phyloP scores from a whole-genome alignment of 1,139 yeast species.

The Magnusiomyces clavatus region DNA sequence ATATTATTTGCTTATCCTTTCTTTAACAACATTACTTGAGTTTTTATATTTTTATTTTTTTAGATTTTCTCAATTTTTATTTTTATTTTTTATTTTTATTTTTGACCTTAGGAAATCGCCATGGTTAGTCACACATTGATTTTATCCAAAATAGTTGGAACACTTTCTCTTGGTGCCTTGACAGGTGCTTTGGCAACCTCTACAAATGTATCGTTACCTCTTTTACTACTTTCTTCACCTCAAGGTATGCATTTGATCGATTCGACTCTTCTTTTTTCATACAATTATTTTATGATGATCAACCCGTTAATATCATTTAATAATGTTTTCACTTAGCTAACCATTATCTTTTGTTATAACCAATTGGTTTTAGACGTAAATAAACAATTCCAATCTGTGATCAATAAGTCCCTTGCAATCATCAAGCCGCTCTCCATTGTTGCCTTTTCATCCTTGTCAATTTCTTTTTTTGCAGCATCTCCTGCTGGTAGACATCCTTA shows the following conservation, averaged over 20 bases:
- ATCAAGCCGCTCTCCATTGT: conserved; percentile 18
- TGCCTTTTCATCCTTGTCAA: conserved; percentile 18
- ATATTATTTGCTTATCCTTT: too few relatives aligned
- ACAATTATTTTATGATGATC: neutral
- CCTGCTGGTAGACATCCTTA: conserved; percentile 25
- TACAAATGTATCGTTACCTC: conserved; percentile 21
- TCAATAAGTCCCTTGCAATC: conserved; percentile 7
- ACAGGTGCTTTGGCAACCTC: conserved; percentile 24
- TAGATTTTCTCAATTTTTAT: neutral
- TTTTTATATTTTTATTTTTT: neutral
- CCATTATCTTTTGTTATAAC: conserved; percentile 4
- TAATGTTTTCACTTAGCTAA: neutral
- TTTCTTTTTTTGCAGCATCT: conserved; percentile 20
- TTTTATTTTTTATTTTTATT: neutral
- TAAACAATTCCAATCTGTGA: conserved; percentile 5
- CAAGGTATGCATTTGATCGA: neutral
- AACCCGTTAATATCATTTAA: neutral
- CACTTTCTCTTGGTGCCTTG: conserved; percentile 25
- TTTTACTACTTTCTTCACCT: conserved; percentile 12
- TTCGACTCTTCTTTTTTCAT: neutral
- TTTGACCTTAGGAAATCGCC: neutral
- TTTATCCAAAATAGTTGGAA: conserved; percentile 25
- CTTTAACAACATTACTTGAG: too few relatives aligned
- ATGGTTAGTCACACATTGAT: conserved; percentile 21
- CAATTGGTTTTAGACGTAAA: conserved; percentile 3